Conservation (phyloP, 345 rosid genomes). For the Linum lewisii region DNA sequence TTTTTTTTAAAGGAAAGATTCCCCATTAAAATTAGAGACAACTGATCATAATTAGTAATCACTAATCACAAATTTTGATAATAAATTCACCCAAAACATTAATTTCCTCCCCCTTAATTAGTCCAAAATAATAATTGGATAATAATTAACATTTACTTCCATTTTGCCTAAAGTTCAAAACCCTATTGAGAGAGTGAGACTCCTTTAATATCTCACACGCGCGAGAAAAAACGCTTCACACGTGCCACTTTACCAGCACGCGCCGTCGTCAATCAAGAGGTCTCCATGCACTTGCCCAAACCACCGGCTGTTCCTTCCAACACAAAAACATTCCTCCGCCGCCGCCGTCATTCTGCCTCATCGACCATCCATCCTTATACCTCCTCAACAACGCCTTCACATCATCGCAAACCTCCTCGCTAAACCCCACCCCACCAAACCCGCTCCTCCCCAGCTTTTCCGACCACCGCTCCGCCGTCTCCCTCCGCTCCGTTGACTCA, state of each 20-base stretch:
- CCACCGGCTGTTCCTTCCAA: constrained; percentile 93
- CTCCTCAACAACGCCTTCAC: constrained; percentile 85
- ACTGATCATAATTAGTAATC: too few relatives aligned
- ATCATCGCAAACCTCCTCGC: constrained; percentile 89
- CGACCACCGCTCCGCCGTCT: constrained; percentile 71
- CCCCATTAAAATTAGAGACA: constrained; percentile 6
- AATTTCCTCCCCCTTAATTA: constrained; percentile 15
- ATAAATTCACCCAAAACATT: constrained; percentile 17
- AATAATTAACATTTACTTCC: constrained; percentile 2
- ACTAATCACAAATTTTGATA: constrained; percentile 13
- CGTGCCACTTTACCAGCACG: constrained; percentile 26
- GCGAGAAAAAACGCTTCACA: constrained; percentile 31
- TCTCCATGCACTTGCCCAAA: constrained; percentile 96
- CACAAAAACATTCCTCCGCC: constrained; percentile 83
- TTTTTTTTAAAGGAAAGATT: background rate
- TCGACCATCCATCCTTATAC: constrained; percentile 90
- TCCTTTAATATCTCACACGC: constrained; percentile 11
- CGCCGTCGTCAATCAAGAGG: constrained; percentile 21
- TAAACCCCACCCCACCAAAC: constrained; percentile 34
- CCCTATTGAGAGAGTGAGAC: background rate
- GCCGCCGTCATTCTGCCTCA: constrained; percentile 39
- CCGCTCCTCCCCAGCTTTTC: constrained; percentile 50
- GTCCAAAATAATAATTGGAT: too few relatives aligned
- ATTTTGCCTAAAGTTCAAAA: constrained; percentile 22
- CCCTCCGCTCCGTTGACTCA: constrained; percentile 66